Evolutionary conservation across 2,329 filamentous ascomycete species (phyloP).

Genomic region (Alternaria sp.): DNA sequence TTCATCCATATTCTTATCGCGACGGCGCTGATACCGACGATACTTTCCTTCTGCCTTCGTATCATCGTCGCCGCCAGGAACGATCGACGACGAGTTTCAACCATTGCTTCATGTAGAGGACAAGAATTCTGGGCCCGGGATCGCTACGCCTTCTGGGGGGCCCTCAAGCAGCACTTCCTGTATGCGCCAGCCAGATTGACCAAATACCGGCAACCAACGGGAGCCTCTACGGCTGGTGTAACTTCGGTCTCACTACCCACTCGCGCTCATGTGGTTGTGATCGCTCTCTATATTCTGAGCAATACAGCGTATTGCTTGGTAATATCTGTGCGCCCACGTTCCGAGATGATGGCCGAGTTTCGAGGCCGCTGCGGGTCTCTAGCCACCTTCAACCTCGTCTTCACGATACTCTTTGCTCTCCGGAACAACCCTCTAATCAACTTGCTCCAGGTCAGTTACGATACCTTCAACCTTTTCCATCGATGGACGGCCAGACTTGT

Average conservation of each 20-base stretch:
- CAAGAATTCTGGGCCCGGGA: constrained; percentile 21
- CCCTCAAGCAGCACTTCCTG: constrained; percentile 49
- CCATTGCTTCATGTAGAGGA: constrained; percentile 8
- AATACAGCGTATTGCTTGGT: constrained; percentile 50
- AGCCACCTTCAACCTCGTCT: constrained; percentile 75
- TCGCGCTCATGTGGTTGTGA: constrained; percentile 49
- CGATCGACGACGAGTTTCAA: constrained; percentile 14
- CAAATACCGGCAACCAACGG: constrained; percentile 50
- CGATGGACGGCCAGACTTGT: constrained; percentile 78
- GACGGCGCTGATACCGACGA: constrained; percentile 12
- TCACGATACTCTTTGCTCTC: constrained; percentile 72
- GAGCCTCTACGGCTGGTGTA: constrained; percentile 39
- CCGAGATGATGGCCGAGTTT: constrained; percentile 66
- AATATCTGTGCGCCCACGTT: constrained; percentile 68
- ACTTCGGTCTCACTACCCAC: constrained; percentile 51
- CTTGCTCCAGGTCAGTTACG: constrained; percentile 73
- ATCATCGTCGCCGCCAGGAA: constrained; percentile 5
- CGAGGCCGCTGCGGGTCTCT: constrained; percentile 74
- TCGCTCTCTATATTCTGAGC: constrained; percentile 49
- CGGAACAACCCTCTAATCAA: constrained; percentile 77
- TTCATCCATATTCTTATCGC: constrained; percentile 26
- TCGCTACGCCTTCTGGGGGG: constrained; percentile 20
- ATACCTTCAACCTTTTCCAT: constrained; percentile 79
- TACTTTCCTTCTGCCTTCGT: constrained; percentile 12
- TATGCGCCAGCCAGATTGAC: constrained; percentile 48